Conservation (phyloP, 2,329 filamentous ascomycete genomes). For the Ophiostoma sp. region DNA sequence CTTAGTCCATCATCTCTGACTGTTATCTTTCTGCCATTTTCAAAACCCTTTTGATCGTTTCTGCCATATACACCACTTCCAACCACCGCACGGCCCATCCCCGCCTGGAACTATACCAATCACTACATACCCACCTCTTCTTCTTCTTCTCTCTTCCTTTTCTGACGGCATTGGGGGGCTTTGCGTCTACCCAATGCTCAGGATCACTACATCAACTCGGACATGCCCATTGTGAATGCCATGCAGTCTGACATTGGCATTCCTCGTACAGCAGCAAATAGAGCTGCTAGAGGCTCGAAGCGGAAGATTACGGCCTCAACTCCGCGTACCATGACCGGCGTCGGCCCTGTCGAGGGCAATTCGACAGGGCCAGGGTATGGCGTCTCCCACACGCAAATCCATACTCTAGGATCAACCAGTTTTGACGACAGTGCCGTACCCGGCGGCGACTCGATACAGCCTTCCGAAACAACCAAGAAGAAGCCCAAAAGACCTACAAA, state of each 20-base stretch:
- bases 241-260: constrained; percentile 42
- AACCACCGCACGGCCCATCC: not conserved
- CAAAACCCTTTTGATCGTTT: not conserved
- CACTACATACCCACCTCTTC: not conserved
- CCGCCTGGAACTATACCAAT: not conserved
- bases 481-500: not conserved
- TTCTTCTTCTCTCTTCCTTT: not conserved
- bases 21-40: not conserved
- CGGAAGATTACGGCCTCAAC: constrained; percentile 3
- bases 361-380: not conserved
- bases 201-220: constrained; percentile 32
- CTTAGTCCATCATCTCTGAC: not conserved
- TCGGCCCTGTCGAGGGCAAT: not conserved
- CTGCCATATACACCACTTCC: not conserved
- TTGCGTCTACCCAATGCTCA: not conserved
- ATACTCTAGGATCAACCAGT: not conserved
- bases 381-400: not conserved
- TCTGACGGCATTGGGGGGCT: not conserved
- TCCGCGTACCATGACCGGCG: not conserved
- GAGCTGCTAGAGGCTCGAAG: constrained; percentile 12
- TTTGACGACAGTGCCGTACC: not conserved
- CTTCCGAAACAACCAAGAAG: not conserved
- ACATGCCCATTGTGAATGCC: constrained; percentile 44
- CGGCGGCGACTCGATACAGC: not conserved
- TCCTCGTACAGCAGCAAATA: constrained; percentile 10